Evolutionary conservation across 1,284 basidiomycete species (phyloP).

Genomic region (Hymenochaete sp.): DNA sequence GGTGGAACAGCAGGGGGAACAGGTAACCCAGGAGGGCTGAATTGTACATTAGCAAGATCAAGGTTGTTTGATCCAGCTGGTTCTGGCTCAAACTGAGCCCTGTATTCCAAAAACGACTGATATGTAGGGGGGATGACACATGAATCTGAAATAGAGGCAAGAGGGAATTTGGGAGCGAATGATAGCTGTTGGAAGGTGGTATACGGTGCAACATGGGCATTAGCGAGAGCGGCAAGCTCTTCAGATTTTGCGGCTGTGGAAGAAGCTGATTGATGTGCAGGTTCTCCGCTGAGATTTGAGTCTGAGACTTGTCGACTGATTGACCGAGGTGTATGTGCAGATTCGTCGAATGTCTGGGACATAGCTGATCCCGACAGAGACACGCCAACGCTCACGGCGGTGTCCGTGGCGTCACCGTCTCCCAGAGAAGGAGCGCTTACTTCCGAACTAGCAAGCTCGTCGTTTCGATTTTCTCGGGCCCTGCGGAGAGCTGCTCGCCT

Average conservation of each 20-base stretch:
- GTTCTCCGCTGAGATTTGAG: constrained; percentile 10
- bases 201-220: constrained; percentile 68
- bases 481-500: constrained; percentile 71
- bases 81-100: constrained; percentile 51
- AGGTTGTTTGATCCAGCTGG: constrained; percentile 32
- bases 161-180: constrained; percentile 74
- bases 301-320: constrained; percentile 18
- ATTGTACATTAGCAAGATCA: constrained; percentile 54
- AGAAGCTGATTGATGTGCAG: constrained; percentile 4
- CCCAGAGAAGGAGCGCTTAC: constrained; percentile 33
- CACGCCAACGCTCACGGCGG: constrained; percentile 57
- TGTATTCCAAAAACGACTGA: constrained; percentile 63
- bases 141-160: constrained; percentile 78
- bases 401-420: constrained; percentile 49
- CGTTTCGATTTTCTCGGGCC: constrained; percentile 52
- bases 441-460: constrained; percentile 37
- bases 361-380: constrained; percentile 33
- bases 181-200: constrained; percentile 82
- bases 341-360: constrained; percentile 16
- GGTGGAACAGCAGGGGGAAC: constrained; percentile 56
- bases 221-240: constrained; percentile 58
- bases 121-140: constrained; percentile 86
- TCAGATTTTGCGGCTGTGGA: constrained; percentile 31
- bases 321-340: constrained; percentile 11
- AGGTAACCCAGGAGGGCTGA: constrained; percentile 69